phyloP scores from a whole-genome alignment of 345 rosid species.

The Psidium guajava region DNA sequence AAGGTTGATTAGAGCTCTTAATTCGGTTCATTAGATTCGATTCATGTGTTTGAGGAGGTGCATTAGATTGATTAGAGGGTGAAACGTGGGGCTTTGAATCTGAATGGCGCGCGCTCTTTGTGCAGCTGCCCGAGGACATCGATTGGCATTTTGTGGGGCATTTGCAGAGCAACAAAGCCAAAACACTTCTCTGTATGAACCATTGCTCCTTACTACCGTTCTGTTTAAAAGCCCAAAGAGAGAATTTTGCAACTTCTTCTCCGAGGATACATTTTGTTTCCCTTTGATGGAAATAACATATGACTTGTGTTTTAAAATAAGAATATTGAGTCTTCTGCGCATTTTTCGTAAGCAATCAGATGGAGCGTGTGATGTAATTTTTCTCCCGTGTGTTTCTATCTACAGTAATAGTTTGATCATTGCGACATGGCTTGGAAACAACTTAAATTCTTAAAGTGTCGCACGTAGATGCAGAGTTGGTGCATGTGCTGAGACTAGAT shows the following conservation, averaged over 20 bases:
- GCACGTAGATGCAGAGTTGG: not conserved
- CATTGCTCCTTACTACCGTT: not conserved
- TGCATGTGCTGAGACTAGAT: not conserved
- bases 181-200: slow-evolving; percentile 54
- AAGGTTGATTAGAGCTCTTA: not conserved
- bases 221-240: not conserved
- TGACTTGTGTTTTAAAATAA: not conserved
- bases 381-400: not conserved
- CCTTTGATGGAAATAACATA: not conserved
- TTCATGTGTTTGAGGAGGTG: not conserved
- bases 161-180: slow-evolving; percentile 89
- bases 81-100: not conserved
- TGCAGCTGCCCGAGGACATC: slow-evolving; percentile 76
- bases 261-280: not conserved
- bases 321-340: not conserved
- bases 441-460: not conserved
- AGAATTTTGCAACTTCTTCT: not conserved
- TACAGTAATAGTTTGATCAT: not conserved
- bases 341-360: not conserved
- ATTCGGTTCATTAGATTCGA: not conserved
- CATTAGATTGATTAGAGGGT: not conserved
- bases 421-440: not conserved
- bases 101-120: not conserved
- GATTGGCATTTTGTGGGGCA: slow-evolving; percentile 91
- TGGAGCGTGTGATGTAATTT: not conserved